Conservation (phyloP, 2,329 filamentous ascomycete species). For the Corinectria fuckeliana region DNA sequence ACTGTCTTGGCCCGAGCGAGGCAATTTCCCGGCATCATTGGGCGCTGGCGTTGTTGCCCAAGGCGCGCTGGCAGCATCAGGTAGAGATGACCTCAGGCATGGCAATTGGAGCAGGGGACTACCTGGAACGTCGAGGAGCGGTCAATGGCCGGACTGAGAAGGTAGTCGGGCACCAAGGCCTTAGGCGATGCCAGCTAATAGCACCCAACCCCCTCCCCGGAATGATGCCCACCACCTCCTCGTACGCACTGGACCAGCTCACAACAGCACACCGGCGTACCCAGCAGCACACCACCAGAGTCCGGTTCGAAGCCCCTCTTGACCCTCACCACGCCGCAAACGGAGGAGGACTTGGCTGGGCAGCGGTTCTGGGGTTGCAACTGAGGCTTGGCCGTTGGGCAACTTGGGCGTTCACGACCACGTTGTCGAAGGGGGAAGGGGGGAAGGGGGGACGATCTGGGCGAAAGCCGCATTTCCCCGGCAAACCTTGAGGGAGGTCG, state of each 20-base stretch:
- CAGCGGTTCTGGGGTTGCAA: not conserved
- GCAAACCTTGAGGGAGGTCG: constrained; percentile 16
- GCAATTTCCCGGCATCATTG: constrained; percentile 39
- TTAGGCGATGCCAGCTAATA: constrained; percentile 34
- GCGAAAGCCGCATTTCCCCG: constrained; percentile 21
- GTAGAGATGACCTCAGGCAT: constrained; percentile 39
- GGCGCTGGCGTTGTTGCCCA: constrained; percentile 45
- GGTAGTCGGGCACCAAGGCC: constrained; percentile 40
- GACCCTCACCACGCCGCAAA: not conserved
- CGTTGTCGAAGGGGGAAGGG: not conserved
- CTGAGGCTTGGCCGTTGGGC: constrained; percentile 14
- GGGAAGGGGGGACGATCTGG: constrained; percentile 9
- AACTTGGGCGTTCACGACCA: constrained; percentile 8
- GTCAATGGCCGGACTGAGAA: constrained; percentile 39
- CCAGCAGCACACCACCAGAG: constrained; percentile 15
- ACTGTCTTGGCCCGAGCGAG: constrained; percentile 29
- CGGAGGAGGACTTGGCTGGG: constrained; percentile 6
- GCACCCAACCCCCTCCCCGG: constrained; percentile 36
- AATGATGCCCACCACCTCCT: constrained; percentile 40
- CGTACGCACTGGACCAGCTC: constrained; percentile 14
- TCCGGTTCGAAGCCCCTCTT: not conserved
- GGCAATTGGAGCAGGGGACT: constrained; percentile 43
- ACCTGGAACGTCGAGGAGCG: constrained; percentile 44
- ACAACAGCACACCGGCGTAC: constrained; percentile 6
- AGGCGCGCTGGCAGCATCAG: constrained; percentile 38